A percentile compares a stretch with the other conserved stretches of the same genome.
Evolutionary conservation across 345 rosid genomes (phyloP).

Genomic region (Erysimum cheiranthoides): DNA sequence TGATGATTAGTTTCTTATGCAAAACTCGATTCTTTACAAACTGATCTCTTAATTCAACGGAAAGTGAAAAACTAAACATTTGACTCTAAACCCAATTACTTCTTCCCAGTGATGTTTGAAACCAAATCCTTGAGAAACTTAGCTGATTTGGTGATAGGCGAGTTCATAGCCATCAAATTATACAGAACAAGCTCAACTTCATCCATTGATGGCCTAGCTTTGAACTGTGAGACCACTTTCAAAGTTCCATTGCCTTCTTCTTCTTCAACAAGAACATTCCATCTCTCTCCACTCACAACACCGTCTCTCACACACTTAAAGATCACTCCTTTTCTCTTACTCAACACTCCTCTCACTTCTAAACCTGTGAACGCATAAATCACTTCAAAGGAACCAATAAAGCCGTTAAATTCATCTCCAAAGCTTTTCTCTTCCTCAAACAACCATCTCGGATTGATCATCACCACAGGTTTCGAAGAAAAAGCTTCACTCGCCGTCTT

Average conservation of each 20-base stretch:
- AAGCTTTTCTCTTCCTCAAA: constrained; percentile 66
- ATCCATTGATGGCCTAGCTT: constrained; percentile 65
- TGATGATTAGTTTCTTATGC: neutral
- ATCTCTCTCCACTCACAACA: constrained; percentile 77
- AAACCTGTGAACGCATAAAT: constrained; percentile 79
- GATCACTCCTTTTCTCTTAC: constrained; percentile 68
- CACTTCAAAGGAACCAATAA: constrained; percentile 73
- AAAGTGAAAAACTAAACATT: constrained; percentile 4
- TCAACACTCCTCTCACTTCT: constrained; percentile 75
- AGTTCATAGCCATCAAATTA: constrained; percentile 84
- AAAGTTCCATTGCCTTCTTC: constrained; percentile 67
- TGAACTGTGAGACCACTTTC: constrained; percentile 77
- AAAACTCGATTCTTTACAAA: constrained; percentile 3
- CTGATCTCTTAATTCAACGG: neutral
- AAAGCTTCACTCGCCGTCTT: constrained; percentile 50
- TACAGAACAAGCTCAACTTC: constrained; percentile 84
- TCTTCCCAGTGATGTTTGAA: constrained; percentile 74
- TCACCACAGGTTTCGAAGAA: constrained; percentile 72
- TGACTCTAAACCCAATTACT: constrained; percentile 38
- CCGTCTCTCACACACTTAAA: constrained; percentile 87
- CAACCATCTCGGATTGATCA: constrained; percentile 78
- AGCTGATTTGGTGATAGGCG: constrained; percentile 86
- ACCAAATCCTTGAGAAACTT: constrained; percentile 73
- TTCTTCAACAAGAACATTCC: constrained; percentile 79
- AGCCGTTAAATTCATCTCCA: constrained; percentile 53